phyloP scores from a whole-genome alignment of 2,329 filamentous ascomycete genomes.

The Penicillium palitans region DNA sequence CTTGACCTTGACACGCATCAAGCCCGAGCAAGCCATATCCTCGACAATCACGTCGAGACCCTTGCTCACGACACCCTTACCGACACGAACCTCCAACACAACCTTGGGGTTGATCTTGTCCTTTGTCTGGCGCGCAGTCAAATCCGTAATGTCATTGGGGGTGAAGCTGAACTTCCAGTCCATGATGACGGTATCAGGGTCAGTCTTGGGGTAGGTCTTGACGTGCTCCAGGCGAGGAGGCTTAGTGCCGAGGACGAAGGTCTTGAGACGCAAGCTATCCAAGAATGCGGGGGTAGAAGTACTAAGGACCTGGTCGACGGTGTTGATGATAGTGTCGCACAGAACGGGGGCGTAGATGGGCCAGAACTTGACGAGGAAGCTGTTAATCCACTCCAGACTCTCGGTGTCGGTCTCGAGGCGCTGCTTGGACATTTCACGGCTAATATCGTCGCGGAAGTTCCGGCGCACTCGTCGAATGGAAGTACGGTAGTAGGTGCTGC shows the following conservation, averaged over 20 bases:
- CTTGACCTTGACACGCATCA: slow-evolving; percentile 98
- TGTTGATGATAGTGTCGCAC: slow-evolving; percentile 85
- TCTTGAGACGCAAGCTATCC: slow-evolving; percentile 90
- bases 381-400: slow-evolving; percentile 98
- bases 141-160: slow-evolving; percentile 86
- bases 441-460: slow-evolving; percentile 94
- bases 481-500: slow-evolving; percentile 94
- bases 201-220: slow-evolving; percentile 94
- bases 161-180: slow-evolving; percentile 99
- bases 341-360: slow-evolving; percentile 96
- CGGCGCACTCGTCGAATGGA: slow-evolving; percentile 89
- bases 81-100: slow-evolving; percentile 88
- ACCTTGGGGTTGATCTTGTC: slow-evolving; percentile 98
- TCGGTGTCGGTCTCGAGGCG: slow-evolving; percentile 87
- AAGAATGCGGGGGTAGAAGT: slow-evolving; percentile 88
- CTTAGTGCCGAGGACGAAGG: slow-evolving; percentile 90
- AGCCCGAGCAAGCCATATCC: slow-evolving; percentile 91
- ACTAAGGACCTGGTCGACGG: slow-evolving; percentile 93
- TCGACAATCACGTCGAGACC: slow-evolving; percentile 96
- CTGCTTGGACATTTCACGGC: slow-evolving; percentile 82
- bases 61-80: slow-evolving; percentile 96
- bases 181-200: slow-evolving; percentile 96
- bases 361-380: slow-evolving; percentile 98
- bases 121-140: slow-evolving; percentile 86
- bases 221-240: slow-evolving; percentile 95